Conservation (phyloP, 2,329 filamentous ascomycete species). For the Chaetothyriales sp. region DNA sequence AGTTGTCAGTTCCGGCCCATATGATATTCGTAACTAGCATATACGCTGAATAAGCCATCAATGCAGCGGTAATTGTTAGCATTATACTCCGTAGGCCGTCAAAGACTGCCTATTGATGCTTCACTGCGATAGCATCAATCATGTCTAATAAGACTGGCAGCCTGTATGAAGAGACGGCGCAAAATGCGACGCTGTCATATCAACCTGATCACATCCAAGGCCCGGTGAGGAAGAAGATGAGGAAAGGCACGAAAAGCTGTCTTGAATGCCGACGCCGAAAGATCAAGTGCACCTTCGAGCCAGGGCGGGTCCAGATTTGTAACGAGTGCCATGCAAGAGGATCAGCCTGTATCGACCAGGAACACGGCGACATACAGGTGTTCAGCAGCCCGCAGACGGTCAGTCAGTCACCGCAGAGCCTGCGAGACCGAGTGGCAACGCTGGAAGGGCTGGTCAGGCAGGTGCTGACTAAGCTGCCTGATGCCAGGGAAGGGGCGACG, state of each 20-base stretch:
- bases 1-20: not conserved
- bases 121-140: not conserved
- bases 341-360: constrained; percentile 26
- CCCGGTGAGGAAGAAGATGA: constrained; percentile 28
- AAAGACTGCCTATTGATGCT: not conserved
- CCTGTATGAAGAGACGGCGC: not conserved
- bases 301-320: constrained; percentile 22
- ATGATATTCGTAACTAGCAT: no score
- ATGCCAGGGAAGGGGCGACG: not conserved
- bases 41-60: not conserved
- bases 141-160: not conserved
- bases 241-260: constrained; percentile 31
- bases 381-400: constrained; percentile 12
- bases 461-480: constrained; percentile 21
- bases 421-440: constrained; percentile 25
- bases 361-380: constrained; percentile 20
- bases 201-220: constrained; percentile 17
- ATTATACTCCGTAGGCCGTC: not conserved
- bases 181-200: not conserved
- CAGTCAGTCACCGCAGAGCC: constrained; percentile 21
- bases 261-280: constrained; percentile 29
- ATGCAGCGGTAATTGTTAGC: not conserved
- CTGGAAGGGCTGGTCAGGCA: constrained; percentile 24
- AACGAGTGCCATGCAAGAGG: constrained; percentile 28
- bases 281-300: constrained; percentile 28